Evolutionary conservation across 2,329 filamentous ascomycete species (phyloP).

Genomic region (Cylindrodendrum hubeiense): DNA sequence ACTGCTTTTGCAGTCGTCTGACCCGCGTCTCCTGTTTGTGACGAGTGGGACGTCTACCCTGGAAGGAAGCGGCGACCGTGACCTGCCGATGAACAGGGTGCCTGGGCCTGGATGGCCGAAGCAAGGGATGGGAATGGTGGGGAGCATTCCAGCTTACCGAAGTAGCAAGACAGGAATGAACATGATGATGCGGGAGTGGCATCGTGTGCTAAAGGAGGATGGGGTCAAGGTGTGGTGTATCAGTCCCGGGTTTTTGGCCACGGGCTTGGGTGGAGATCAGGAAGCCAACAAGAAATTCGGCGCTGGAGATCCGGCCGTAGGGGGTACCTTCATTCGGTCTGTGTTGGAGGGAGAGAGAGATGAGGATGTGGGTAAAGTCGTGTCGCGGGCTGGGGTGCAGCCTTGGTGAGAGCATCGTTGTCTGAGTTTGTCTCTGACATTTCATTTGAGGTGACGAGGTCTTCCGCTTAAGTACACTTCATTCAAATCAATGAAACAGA

Average conservation of each 20-base stretch:
- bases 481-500: no score
- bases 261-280: conserved; percentile 10
- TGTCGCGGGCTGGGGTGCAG: conserved; percentile 2
- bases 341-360: conserved; percentile 27
- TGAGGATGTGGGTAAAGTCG: conserved; percentile 27
- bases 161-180: conserved; percentile 21
- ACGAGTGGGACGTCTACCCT: conserved; percentile 55
- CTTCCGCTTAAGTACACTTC: no score
- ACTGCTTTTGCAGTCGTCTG: conserved; percentile 53
- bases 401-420: conserved; percentile 5
- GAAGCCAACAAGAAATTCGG: conserved; percentile 10
- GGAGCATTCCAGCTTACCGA: conserved; percentile 1
- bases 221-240: conserved; percentile 23
- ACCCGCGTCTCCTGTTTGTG: conserved; percentile 61
- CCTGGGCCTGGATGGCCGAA: conserved; percentile 61
- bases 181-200: conserved; percentile 25
- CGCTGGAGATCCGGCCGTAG: conserved; percentile 22
- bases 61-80: conserved; percentile 41
- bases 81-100: conserved; percentile 39
- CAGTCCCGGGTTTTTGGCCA: conserved; percentile 21
- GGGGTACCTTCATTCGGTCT: conserved; percentile 18
- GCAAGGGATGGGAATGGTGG: conserved; percentile 40
- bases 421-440: no score
- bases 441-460: no score
- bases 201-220: conserved; percentile 9